phyloP scores from a whole-genome alignment of 78 protist genomes.

The Mastigamoeba balamuthi region DNA sequence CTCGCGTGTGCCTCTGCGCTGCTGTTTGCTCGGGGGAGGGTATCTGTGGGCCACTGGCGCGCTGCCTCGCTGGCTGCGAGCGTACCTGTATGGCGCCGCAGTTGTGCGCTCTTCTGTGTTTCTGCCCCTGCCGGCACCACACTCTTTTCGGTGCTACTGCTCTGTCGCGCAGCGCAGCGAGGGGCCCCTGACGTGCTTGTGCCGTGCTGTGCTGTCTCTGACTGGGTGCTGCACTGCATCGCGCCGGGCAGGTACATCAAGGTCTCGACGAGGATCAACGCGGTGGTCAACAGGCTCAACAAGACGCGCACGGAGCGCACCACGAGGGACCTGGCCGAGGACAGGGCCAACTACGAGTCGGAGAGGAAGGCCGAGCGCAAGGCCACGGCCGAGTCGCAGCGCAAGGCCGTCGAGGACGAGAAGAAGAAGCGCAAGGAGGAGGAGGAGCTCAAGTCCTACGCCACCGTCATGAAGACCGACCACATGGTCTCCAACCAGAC shows the following conservation, averaged over 20 bases:
- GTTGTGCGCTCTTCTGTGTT: too few species aligned
- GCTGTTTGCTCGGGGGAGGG: too few species aligned
- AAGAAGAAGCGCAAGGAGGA: conserved; percentile 2
- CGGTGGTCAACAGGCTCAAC: conserved; percentile 25
- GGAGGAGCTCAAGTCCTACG: conserved; percentile 21
- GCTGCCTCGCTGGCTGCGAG: too few species aligned
- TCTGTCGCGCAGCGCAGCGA: neutral
- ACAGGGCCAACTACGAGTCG: conserved; percentile 23
- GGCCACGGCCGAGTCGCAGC: neutral
- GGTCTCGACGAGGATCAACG: conserved; percentile 10
- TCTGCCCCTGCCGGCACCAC: too few species aligned
- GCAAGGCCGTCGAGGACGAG: conserved; percentile 27
- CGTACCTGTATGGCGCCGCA: too few species aligned
- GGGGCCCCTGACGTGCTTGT: neutral
- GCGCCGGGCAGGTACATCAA: conserved; percentile 1
- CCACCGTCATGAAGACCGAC: conserved; percentile 28
- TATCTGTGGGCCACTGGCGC: too few species aligned
- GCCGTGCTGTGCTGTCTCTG: neutral
- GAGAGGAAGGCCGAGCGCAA: conserved; percentile 16
- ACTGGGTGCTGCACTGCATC: neutral
- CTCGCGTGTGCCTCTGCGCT: too few species aligned
- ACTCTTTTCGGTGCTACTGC: too few species aligned
- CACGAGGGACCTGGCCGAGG: conserved; percentile 17
- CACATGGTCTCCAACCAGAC: conserved; percentile 32
- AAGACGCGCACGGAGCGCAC: conserved; percentile 21